Conservation (phyloP, 148 eudicot genomes). For the Rhododendron griersonianum region DNA sequence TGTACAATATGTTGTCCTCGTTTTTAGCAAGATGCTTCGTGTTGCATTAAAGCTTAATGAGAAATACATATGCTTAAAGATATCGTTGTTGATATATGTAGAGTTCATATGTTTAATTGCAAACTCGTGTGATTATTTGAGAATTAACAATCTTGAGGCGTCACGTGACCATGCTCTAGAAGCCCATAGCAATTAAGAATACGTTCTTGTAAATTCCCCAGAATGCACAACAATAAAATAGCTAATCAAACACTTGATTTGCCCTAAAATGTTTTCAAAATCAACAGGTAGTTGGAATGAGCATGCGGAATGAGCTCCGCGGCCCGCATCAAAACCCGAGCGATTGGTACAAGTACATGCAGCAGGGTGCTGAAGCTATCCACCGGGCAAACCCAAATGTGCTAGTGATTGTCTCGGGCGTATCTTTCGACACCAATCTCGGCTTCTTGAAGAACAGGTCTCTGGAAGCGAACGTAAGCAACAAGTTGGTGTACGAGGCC, state of each 20-base stretch:
- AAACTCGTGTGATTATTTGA: no score
- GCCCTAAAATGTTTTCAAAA: neutral
- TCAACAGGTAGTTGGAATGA: constrained; percentile 14
- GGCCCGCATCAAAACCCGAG: constrained; percentile 1
- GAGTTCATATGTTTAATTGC: neutral
- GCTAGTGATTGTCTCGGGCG: constrained; percentile 36
- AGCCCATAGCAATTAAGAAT: no score
- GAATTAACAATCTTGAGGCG: no score
- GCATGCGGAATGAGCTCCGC: constrained; percentile 20
- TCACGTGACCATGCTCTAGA: no score
- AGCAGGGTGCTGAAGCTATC: constrained; percentile 23
- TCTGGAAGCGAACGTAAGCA: constrained; percentile 3
- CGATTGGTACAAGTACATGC: constrained; percentile 18
- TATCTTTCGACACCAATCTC: constrained; percentile 25
- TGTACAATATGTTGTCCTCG: no score
- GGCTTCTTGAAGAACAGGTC: constrained; percentile 21
- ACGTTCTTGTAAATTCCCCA: neutral
- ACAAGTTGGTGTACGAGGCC: constrained; percentile 41
- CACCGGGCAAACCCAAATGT: constrained; percentile 29
- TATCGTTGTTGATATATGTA: no score
- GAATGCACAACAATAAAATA: neutral
- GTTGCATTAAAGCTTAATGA: no score
- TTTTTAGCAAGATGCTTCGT: no score
- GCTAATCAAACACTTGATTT: neutral
- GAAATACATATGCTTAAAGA: no score